These are phyloP conservation scores for Cladorrhinum sp. DNA, from an alignment of 2,329 filamentous ascomycete genomes.

Conservation along the genomic window DNA sequence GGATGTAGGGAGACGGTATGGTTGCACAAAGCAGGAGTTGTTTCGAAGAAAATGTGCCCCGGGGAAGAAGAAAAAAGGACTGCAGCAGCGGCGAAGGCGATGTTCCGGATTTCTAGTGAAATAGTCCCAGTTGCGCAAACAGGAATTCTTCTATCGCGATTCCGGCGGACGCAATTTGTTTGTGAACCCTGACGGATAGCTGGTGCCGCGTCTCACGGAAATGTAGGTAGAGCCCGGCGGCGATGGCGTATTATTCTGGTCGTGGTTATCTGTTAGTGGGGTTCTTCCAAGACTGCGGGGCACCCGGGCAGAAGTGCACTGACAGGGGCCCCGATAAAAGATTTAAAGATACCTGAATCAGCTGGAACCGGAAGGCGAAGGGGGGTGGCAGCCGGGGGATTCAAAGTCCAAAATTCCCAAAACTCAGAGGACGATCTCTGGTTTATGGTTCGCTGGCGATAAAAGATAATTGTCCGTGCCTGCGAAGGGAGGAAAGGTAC, in stretches of 20 bases:
- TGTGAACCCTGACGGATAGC: conserved; percentile 25
- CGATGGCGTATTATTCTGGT: conserved; percentile 27
- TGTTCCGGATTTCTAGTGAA: not conserved
- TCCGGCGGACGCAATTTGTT: conserved; percentile 11
- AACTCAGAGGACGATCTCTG: not conserved
- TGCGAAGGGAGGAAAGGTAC: not conserved
- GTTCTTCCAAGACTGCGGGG: conserved; percentile 29
- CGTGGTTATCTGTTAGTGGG: conserved; percentile 33
- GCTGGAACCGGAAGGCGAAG: conserved; percentile 1
- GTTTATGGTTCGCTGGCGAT: not conserved
- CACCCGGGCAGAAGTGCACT: conserved; percentile 16
- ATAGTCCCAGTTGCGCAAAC: conserved; percentile 12
- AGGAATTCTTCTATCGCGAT: conserved; percentile 8
- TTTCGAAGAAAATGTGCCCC: not conserved
- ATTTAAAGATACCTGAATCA: conserved; percentile 15
- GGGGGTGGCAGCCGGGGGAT: conserved; percentile 9
- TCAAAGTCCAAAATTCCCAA: not conserved
- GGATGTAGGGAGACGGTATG: not conserved
- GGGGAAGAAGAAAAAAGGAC: not conserved
- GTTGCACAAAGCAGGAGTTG: no score
- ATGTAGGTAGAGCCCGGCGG: conserved; percentile 16
- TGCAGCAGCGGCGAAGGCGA: conserved; percentile 3
- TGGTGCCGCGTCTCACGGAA: conserved; percentile 21
- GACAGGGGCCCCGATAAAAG: conserved; percentile 26
- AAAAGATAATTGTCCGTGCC: not conserved